Base-by-base conservation (phyloP, 768 basidiomycete genomes). In the Mycena amicta region DNA sequence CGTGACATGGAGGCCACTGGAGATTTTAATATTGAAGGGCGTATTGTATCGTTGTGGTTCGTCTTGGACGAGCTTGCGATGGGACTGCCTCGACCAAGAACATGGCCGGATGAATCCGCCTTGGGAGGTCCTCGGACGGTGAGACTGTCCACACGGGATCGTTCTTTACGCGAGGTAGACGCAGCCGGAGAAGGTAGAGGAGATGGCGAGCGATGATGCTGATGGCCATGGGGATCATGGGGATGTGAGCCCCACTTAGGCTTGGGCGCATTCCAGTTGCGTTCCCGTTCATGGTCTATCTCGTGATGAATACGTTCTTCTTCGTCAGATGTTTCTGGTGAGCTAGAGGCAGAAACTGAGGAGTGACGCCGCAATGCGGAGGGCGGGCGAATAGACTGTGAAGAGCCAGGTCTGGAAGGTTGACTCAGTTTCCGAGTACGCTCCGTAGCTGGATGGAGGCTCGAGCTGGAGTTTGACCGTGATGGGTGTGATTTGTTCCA, bases 261-360 rank as follows among this genome's bases (percentile, higher is more conserved):
- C 33, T 77, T 81, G n/a, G 83, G 84, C 6, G 86, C 80, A 68
- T 87, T 85, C 88, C 87, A 89, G 64, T 89, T 89, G 49, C 84
- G 77, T 70, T 89, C 87, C 49, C 86, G 79, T 62, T 81, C 79
- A 37, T 83, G 80, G n/a, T 65, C 57, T 3, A 72, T 56, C 62
- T 77, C 81, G n/a, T 69, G 61, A 57, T 67, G 56, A 52, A 71
- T 61, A 41, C 70, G 71, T 52, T 67, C 53, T 22, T 75, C 75
- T 25, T 72, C 73, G 15, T 70, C 74, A 28, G 84, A 86, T 55
- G 47, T 49, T 13, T 5, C 73, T 74, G 4, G 76, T 70, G 41
- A 75, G 70, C 31, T 76, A 45, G 77, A 70, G 12, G 66, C 65
- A 43, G 65, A 65, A 56, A 74, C 56, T 30, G 66, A 67, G 20